Conservation (phyloP, 1,284 basidiomycete genomes). For the Schizopora paradoxa region DNA sequence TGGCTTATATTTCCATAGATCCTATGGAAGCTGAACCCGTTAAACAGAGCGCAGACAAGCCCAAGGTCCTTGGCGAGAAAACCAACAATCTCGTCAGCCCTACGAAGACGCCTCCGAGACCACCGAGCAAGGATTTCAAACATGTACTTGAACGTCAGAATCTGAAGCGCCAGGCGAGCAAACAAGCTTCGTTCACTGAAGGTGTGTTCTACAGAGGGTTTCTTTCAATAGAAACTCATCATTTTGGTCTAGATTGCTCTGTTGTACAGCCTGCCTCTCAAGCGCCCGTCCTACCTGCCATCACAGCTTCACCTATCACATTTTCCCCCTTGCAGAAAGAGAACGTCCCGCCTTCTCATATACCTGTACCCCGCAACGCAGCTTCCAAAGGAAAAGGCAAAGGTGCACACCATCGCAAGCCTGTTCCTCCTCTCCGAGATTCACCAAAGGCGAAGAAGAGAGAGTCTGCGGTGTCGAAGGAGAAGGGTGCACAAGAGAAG, state of each 20-base stretch:
- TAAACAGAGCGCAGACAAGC: neutral
- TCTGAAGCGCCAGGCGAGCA: no score
- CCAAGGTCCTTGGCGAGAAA: no score
- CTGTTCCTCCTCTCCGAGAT: slow-evolving; percentile 12
- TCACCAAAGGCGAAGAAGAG: slow-evolving; percentile 6
- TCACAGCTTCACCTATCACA: slow-evolving; percentile 15
- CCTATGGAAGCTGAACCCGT: neutral
- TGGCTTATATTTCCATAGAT: neutral
- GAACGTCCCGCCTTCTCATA: neutral
- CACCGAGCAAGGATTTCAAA: slow-evolving; percentile 6
- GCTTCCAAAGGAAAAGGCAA: slow-evolving; percentile 1
- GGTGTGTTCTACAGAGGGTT: neutral
- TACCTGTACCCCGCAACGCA: neutral
- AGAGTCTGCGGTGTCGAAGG: neutral
- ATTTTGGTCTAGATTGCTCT: no score
- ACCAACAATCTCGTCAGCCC: no score
- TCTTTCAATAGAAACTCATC: no score
- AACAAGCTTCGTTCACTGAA: neutral
- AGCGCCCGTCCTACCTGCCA: slow-evolving; percentile 5
- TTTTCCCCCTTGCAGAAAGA: slow-evolving; percentile 11
- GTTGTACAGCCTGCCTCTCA: slow-evolving; percentile 1
- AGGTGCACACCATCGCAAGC: slow-evolving; percentile 15
- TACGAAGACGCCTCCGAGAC: slow-evolving; percentile 4
- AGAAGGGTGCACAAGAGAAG: slow-evolving; percentile 5
- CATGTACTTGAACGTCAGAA: neutral